Percentiles rank a stretch among this genome's conserved stretches.
These are phyloP conservation scores for Diaporthe sp. DNA, from an alignment of 2,329 filamentous ascomycete genomes.

Conservation along the genomic window DNA sequence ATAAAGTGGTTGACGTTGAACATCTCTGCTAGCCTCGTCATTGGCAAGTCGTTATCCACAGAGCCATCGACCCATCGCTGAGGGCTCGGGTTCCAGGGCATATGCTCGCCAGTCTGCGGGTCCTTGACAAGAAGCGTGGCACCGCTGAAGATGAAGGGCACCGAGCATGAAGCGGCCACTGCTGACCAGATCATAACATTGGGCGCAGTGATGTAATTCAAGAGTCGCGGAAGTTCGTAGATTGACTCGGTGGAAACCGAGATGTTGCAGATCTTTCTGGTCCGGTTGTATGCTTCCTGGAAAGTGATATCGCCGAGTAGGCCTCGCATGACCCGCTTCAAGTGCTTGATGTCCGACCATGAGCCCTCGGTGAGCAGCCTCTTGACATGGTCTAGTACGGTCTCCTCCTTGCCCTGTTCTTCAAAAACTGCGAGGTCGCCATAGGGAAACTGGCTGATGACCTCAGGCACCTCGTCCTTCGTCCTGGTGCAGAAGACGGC, in stretches of 20 bases:
- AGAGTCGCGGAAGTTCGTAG: conserved; percentile 86
- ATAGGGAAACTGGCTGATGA: conserved; percentile 80
- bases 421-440: conserved; percentile 89
- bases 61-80: conserved; percentile 95
- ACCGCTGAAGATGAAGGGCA: conserved; percentile 87
- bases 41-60: conserved; percentile 93
- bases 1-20: conserved; percentile 99
- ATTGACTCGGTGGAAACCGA: conserved; percentile 90
- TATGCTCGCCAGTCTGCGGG: conserved; percentile 80
- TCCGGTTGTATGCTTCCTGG: conserved; percentile 96
- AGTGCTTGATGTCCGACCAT: conserved; percentile 86
- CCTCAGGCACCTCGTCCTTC: conserved; percentile 80
- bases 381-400: conserved; percentile 76
- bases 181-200: conserved; percentile 98
- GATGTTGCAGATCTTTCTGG: conserved; percentile 91
- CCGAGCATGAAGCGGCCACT: conserved; percentile 94
- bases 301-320: conserved; percentile 93
- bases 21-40: conserved; percentile 91
- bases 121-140: conserved; percentile 88
- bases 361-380: conserved; percentile 85
- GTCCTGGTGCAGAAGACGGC: conserved; percentile 83
- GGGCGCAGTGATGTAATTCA: conserved; percentile 94
- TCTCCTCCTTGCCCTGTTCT: conserved; percentile 69
- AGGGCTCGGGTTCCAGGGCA: conserved; percentile 88
- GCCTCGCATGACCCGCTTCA: conserved; percentile 84